Percentiles rank a stretch among this genome's conserved stretches.
phyloP scores from a whole-genome alignment of 805 yeast species.

The Cyberlindnera maritima region DNA sequence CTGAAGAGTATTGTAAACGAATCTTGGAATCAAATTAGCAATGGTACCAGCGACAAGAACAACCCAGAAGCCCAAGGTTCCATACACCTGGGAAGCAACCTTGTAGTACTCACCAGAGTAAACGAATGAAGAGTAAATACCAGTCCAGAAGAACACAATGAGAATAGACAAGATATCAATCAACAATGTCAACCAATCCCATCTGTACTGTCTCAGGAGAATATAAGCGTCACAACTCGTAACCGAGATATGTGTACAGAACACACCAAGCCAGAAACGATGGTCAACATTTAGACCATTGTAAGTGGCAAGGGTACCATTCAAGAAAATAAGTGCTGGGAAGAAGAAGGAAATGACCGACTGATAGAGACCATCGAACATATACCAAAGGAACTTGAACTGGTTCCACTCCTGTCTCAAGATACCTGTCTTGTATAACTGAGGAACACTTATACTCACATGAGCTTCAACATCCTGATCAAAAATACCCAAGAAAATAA shows the following conservation, averaged over 20 bases:
- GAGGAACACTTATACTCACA: constrained; percentile 70
- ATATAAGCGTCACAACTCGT: constrained; percentile 64
- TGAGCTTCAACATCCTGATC: constrained; percentile 78
- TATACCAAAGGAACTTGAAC: constrained; percentile 65
- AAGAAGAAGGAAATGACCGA: constrained; percentile 69
- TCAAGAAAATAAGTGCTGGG: constrained; percentile 58
- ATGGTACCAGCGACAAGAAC: constrained; percentile 57
- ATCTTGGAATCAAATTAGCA: constrained; percentile 64
- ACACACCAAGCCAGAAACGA: constrained; percentile 67
- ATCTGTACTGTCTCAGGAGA: constrained; percentile 65
- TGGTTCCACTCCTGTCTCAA: constrained; percentile 69
- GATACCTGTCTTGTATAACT: constrained; percentile 71
- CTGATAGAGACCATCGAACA: constrained; percentile 77
- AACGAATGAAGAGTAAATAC: constrained; percentile 62
- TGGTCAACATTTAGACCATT: constrained; percentile 64
- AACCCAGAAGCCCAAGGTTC: constrained; percentile 63
- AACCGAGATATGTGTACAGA: constrained; percentile 62
- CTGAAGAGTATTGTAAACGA: constrained; percentile 49
- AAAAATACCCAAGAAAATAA: constrained; percentile 71
- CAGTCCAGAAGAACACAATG: constrained; percentile 70
- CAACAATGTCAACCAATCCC: constrained; percentile 74
- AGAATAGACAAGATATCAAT: constrained; percentile 57
- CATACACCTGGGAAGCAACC: constrained; percentile 62
- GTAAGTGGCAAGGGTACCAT: constrained; percentile 40
- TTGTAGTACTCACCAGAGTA: constrained; percentile 58